Percentiles rank a stretch among this genome's conserved stretches.
Conservation (phyloP, 768 basidiomycete species). For the Porpolomopsis calyptriformis region DNA sequence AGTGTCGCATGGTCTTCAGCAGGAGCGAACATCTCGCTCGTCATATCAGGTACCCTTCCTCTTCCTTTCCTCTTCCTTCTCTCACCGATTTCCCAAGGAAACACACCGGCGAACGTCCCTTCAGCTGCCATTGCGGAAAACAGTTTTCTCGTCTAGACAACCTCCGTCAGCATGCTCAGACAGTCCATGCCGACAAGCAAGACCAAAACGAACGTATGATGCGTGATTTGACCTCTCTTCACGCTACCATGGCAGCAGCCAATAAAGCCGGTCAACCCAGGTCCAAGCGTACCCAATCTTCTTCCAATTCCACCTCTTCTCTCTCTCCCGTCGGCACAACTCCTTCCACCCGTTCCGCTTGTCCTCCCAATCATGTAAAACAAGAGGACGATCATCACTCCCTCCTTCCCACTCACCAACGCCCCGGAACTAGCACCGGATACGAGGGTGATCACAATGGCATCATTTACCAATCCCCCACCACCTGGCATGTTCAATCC, state of each 20-base stretch:
- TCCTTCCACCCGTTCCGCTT: too few species aligned
- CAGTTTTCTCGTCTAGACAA: constrained; percentile 96
- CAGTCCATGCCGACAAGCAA: constrained; percentile 91
- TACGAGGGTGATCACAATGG: constrained; percentile 45
- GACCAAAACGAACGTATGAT: constrained; percentile 86
- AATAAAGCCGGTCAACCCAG: constrained; percentile 28
- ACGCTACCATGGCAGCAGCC: constrained; percentile 66
- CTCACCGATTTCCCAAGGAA: constrained; percentile 43
- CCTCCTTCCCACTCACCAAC: constrained; percentile 20
- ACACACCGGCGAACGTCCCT: constrained; percentile 96
- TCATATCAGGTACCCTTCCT: constrained; percentile 66
- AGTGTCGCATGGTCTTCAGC: constrained; percentile 94
- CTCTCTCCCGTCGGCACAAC: not conserved
- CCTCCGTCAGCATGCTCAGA: constrained; percentile 92
- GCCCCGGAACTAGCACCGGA: constrained; percentile 65
- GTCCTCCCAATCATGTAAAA: constrained; percentile 24
- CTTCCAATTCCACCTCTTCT: constrained; percentile 3
- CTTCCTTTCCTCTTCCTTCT: constrained; percentile 12
- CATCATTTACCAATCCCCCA: constrained; percentile 23
- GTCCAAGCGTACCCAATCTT: constrained; percentile 4
- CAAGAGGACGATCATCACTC: constrained; percentile 28
- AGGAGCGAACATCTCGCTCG: constrained; percentile 92
- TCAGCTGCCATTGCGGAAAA: constrained; percentile 91
- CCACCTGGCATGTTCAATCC: constrained; percentile 30
- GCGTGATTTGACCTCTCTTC: constrained; percentile 76